Base-by-base conservation (phyloP, 345 rosid species). In the Noccaea bulbosa region DNA sequence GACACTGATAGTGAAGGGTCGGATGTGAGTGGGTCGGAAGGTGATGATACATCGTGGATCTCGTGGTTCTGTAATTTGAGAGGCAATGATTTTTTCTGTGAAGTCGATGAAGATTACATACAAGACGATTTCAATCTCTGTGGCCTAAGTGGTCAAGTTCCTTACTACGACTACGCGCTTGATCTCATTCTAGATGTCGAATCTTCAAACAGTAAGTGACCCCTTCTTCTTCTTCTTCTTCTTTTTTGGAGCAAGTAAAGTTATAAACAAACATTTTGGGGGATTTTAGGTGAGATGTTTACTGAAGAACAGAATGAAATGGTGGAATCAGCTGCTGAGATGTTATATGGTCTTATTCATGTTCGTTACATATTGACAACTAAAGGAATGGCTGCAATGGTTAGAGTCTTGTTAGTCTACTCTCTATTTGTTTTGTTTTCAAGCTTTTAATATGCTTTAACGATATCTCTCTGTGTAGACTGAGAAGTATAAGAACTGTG, bases 121-220 rank as follows among this genome's bases (percentile, higher is more conserved):
- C 99, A 94, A 76, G 99, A 94, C 81, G 99, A 94, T 74, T 94
- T 94, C 49, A 94, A 94, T 80, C 99, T 94, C 44, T 94, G 97
- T 74, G 99, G 99, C 41, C 77, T 94, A 72, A 93, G 99, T 83
- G 83, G 93, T 77, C 97, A 94, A 94, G 96, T 94, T 77, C 99
- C 97, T 3, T 94, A 86, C 75, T 94, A 72, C 62, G 81, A 78
- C 64, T 94, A 85, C 79, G 99, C 99, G 1, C 93, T 94, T 74
- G 99, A 94, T 81, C 83, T 91, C 39, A 94, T 91, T 32, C 73
- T 94, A 76, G 99, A 94, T 52, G 92, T 94, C 27, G 97, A 94
- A 62, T 87, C 95, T 64, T 94, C 99, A 9, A 95, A 91, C 78
- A 90, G 99, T 91, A 83, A 84, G 87, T 67, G 7, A 16, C 6